phyloP scores from a whole-genome alignment of 1,139 yeast genomes.

The Lodderomyces theae region DNA sequence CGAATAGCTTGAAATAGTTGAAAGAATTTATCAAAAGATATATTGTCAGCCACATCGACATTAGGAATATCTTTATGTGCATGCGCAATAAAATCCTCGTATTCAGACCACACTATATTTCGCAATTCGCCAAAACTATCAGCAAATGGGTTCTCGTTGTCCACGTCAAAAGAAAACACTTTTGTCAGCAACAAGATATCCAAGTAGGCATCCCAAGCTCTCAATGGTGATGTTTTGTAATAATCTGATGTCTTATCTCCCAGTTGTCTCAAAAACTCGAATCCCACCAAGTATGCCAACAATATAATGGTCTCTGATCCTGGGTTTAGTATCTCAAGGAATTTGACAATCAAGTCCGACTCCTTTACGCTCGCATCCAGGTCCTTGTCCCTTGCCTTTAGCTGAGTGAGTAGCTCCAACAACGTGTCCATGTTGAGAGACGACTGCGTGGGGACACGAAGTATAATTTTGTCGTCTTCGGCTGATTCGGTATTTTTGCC shows the following conservation, averaged over 20 bases:
- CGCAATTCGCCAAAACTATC: conserved; percentile 6
- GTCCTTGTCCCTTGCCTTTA: conserved; percentile 18
- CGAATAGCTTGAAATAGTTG: conserved; percentile 50
- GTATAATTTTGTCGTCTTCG: conserved; percentile 13
- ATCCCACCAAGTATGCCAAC: conserved; percentile 26
- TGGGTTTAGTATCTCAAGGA: conserved; percentile 23
- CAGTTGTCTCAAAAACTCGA: conserved; percentile 15
- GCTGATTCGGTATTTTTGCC: neutral
- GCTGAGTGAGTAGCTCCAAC: conserved; percentile 23
- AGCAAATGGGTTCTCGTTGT: conserved; percentile 3
- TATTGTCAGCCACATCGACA: conserved; percentile 14
- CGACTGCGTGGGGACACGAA: conserved; percentile 33
- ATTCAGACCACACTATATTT: conserved; percentile 11
- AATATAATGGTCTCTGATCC: conserved; percentile 32
- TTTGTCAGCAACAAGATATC: conserved; percentile 20
- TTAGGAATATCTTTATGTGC: conserved; percentile 14
- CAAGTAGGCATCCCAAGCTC: conserved; percentile 23
- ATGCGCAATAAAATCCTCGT: conserved; percentile 16
- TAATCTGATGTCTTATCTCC: conserved; percentile 5
- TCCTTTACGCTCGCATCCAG: conserved; percentile 13
- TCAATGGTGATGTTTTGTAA: conserved; percentile 13
- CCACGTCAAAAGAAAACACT: conserved; percentile 6
- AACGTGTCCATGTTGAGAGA: conserved; percentile 31
- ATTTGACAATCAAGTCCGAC: conserved; percentile 21
- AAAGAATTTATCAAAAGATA: conserved; percentile 26